Base-by-base conservation (phyloP, 2,329 filamentous ascomycete species). In the Diaporthe ampelina region DNA sequence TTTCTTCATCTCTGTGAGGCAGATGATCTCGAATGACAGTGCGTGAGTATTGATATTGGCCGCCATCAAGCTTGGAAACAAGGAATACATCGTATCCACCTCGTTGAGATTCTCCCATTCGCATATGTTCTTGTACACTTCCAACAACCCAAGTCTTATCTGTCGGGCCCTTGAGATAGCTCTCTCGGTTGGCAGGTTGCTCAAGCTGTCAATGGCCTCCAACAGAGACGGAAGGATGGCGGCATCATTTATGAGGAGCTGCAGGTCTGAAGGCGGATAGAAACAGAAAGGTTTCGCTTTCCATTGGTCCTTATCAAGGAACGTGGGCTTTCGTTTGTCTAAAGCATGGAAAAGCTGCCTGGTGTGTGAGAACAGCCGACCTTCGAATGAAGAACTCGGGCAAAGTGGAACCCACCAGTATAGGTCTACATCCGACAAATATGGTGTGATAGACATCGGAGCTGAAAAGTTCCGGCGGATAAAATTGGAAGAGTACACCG, bases 401-500 rank as follows among this genome's bases (percentile, higher is more conserved):
- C 26, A 45, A 15, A 37, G n/a, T 19, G 17, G 17, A 11, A 45
- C 58, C 29, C 58, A 63, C 58, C 5, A 63, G 37, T 9, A 63
- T 43, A 11, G 37, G n/a, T 24, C 58, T 63, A 29, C 58, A 63
- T 4, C 58, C 58, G n/a, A 63, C 58, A 40, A 63, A 63, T 45
- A 63, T 63, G 24, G 37, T 29, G 24, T 63, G 58, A 21, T 45
- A 63, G 21, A 45, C n/a, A 9, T 63, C 58, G 13, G 40, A 63
- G 15, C 58, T 63, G 58, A 63, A 63, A 24, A 63, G 45, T 11
- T 63, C 24, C 15, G 58, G 58, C 15, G 37, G 58, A 21, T 29
- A 63, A n/a, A 45, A 29, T 63, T 63, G 58, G 17, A 63, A 45
- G 3, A 63, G 58, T 63, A 43, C 58, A 45, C 58, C 37, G 17